phyloP scores from a whole-genome alignment of 2,329 filamentous ascomycete species.

The Trichothecium sympodiale region DNA sequence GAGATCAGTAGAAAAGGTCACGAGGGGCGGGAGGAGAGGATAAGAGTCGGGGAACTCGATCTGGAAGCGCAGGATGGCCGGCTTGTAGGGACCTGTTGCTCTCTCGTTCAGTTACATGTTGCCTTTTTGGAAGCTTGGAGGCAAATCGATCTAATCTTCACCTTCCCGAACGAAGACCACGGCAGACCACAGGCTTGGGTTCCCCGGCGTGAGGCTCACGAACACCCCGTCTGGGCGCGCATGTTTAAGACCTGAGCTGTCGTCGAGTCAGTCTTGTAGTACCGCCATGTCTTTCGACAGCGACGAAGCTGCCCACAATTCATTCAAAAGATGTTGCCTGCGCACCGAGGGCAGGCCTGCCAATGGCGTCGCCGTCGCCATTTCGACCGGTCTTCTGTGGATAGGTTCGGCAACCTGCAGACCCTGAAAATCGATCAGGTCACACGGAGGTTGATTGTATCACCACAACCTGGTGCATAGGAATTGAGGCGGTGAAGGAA shows the following conservation, averaged over 20 bases:
- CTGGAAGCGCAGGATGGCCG: conserved; percentile 79
- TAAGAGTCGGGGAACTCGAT: conserved; percentile 78
- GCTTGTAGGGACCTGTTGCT: conserved; percentile 68
- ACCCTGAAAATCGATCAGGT: too few species aligned
- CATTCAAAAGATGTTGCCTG: conserved; percentile 66
- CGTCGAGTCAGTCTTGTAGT: too few species aligned
- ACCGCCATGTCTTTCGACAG: conserved; percentile 1
- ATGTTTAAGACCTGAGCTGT: conserved; percentile 67
- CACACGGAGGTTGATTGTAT: too few species aligned
- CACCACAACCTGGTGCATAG: too few species aligned
- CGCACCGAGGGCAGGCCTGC: conserved; percentile 45
- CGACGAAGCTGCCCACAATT: conserved; percentile 52
- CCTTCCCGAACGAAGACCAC: conserved; percentile 85
- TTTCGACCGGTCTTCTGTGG: too few species aligned
- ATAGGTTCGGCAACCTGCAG: too few species aligned
- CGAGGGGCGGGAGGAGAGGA: conserved; percentile 66
- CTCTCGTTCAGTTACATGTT: not conserved
- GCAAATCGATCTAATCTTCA: conserved; percentile 23
- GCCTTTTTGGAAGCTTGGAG: not conserved
- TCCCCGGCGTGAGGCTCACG: conserved; percentile 70
- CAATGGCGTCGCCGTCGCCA: too few species aligned
- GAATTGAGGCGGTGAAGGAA: conserved; percentile 13
- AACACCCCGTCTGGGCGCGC: conserved; percentile 80
- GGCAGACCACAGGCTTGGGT: conserved; percentile 78
- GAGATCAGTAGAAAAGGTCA: conserved; percentile 85